These are phyloP conservation scores for Dactylellina sp. DNA, from an alignment of 2,329 filamentous ascomycete genomes.

Conservation along the genomic window DNA sequence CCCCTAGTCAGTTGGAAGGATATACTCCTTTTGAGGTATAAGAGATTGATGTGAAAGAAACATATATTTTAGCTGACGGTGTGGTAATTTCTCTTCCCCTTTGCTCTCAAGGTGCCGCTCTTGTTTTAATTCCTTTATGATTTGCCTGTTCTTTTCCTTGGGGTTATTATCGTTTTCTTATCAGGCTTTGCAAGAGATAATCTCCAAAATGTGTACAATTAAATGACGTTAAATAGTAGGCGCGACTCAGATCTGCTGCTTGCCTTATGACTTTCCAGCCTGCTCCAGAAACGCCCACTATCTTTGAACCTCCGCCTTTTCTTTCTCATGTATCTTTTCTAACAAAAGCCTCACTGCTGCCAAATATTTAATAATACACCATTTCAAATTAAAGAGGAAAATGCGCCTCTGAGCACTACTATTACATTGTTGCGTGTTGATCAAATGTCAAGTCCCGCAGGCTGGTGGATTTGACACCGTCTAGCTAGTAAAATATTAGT, in stretches of 20 bases:
- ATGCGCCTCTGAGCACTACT: no score
- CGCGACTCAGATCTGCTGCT: conserved; percentile 36
- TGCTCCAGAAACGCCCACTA: neutral
- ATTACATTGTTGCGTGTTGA: no score
- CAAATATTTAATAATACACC: conserved; percentile 16
- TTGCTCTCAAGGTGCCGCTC: conserved; percentile 6
- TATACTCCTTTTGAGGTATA: conserved; percentile 47
- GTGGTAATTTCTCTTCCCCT: conserved; percentile 3
- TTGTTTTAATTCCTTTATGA: conserved; percentile 9
- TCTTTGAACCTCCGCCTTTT: neutral
- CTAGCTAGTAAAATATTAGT: neutral
- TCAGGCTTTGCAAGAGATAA: conserved; percentile 14
- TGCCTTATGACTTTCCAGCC: neutral
- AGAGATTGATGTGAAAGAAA: conserved; percentile 21
- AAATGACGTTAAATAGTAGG: conserved; percentile 55
- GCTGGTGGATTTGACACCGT: no score
- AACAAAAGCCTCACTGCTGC: conserved; percentile 9
- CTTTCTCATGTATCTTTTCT: conserved; percentile 4
- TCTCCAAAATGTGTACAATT: conserved; percentile 51
- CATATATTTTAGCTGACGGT: conserved; percentile 18
- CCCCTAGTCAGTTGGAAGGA: conserved; percentile 51
- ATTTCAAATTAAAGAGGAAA: no score
- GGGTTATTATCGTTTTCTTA: conserved; percentile 27
- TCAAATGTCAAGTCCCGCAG: no score
- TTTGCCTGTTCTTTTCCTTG: conserved; percentile 23